Evolutionary conservation across 1,284 basidiomycete species (phyloP).

Genomic region (Pseudozyma pruni): DNA sequence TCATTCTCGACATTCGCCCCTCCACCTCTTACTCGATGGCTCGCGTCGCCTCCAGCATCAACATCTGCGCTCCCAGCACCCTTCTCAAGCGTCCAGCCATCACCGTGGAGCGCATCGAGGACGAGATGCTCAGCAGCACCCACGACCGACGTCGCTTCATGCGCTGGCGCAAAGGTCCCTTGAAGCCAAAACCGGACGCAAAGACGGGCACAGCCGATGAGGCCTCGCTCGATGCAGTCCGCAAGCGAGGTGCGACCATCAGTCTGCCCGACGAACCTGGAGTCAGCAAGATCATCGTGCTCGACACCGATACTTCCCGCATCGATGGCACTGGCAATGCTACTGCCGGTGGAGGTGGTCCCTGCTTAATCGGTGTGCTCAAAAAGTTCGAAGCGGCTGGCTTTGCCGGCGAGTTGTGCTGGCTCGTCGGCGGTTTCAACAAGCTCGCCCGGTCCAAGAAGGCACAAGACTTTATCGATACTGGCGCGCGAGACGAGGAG

Average conservation of each 20-base stretch:
- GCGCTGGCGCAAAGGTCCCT: slow-evolving; percentile 51
- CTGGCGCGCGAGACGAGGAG: slow-evolving; percentile 10
- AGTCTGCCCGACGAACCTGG: slow-evolving; percentile 32
- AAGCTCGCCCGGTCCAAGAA: slow-evolving; percentile 35
- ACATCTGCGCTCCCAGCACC: slow-evolving; percentile 91
- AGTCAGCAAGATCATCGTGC: slow-evolving; percentile 59
- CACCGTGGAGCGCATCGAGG: slow-evolving; percentile 60
- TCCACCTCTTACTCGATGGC: slow-evolving; percentile 69
- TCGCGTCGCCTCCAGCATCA: slow-evolving; percentile 74
- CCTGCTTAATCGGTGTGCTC: slow-evolving; percentile 63
- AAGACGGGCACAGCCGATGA: slow-evolving; percentile 12
- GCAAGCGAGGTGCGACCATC: slow-evolving; percentile 33
- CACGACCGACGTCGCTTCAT: slow-evolving; percentile 49
- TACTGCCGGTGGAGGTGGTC: slow-evolving; percentile 60
- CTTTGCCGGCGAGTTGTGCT: slow-evolving; percentile 60
- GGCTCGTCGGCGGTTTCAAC: slow-evolving; percentile 66
- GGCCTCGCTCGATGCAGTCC: slow-evolving; percentile 16
- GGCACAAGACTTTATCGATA: slow-evolving; percentile 35
- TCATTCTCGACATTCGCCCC: slow-evolving; percentile 85
- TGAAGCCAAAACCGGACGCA: slow-evolving; percentile 21
- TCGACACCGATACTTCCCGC: slow-evolving; percentile 59
- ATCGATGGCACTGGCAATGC: slow-evolving; percentile 57
- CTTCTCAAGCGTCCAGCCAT: slow-evolving; percentile 73
- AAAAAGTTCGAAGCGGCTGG: slow-evolving; percentile 64
- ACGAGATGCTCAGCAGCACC: slow-evolving; percentile 58